Base-by-base conservation (phyloP, 257 asterid genomes). In the Linaria vulgaris region DNA sequence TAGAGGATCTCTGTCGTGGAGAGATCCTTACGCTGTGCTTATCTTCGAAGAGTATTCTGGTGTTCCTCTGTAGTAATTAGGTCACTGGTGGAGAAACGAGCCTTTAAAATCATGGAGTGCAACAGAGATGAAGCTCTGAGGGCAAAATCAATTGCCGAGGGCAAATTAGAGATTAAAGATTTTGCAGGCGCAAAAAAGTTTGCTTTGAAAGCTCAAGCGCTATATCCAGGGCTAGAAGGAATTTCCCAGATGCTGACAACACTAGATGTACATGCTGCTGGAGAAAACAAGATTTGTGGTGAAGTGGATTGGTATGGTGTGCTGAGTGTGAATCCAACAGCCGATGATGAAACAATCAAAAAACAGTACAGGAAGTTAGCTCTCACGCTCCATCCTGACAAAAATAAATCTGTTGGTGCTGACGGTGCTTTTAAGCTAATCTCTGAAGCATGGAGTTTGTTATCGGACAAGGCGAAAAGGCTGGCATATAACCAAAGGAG, bases 281-380 rank as follows among this genome's bases (percentile, higher is more conserved):
- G 88, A 9, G 91, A 74, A 68, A 88, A 74, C 34, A 85, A 77
- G 72, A 53, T 78, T 23, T 55, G 63, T 12, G 89, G 88, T 27
- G 89, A 83, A 76, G 82, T 82, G 37, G 91, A 90, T 55, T 88
- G 95, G 95, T 90, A 90, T 46, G 76, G 78, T 23, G 83, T 90
- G 51, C 89, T 90, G 30, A 81, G 80, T 8, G 88, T 81, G 61
- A 46, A 49, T 34, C 88, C 91, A 20, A 58, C 85, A 6, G 82
- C 75, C 47, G 94, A 90, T 70, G 85, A 83, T 6, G 89, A 78
- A 24, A 70, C 84, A 16, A 71, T 88, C 5, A 79, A 63, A 59
- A 90, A 79, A 59, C 94, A 83, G 61, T 90, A 82, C 75, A 68
- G 83, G 69, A 90, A 84, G 79, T 70, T 85, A 73, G 95, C 91